Base-by-base conservation (phyloP, 768 basidiomycete genomes). In the Ramaria sp. region DNA sequence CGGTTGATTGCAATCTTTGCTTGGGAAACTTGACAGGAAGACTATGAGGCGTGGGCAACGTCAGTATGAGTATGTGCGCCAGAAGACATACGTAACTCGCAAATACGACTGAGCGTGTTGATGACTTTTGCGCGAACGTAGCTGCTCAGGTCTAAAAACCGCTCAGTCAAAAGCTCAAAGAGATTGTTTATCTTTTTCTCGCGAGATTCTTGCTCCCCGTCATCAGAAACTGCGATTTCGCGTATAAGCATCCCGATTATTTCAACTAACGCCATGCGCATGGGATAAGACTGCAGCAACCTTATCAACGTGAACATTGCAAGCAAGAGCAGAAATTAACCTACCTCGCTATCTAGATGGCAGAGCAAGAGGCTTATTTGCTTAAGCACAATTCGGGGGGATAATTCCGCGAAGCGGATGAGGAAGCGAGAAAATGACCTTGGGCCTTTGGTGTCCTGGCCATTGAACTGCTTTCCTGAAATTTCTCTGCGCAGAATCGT, bases 241-340 rank as follows among this genome's bases (percentile, higher is more conserved):
- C 76, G 73, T 63, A 98, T 91, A 57, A 98, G 79, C 56, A 75
- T 72, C 5, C 90, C 91, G 38, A 98, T 80, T 55, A 94, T 78
- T 65, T 98, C 95, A 49, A 99, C 79, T 54, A 99, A 75, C 1
- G 92, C 90, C 72, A 92, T 86, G 39, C 96, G 90, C 83, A 99
- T 93, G 0, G 93, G 89, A 64, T 98, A 96, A 0, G 93, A 84
- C 92, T 96, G 61, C 13, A 34, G 7, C 32, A 32, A 45, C 36
- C 36, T 20, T 15, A 20, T 25, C 6, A 34, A 27, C 18, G 18
- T 47, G 34, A 32, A 22, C 57, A 18, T 56, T 47, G 41, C 22
- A 52, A 44, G 34, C 52, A 27, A 41, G 1, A 32, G 18, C 18
- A 28, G 15, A n/a, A 1, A 20, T 8, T 25, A 12, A 63, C 72